These are phyloP conservation scores for Harrya chromipes DNA, from an alignment of 768 basidiomycete species.

Conservation along the genomic window DNA sequence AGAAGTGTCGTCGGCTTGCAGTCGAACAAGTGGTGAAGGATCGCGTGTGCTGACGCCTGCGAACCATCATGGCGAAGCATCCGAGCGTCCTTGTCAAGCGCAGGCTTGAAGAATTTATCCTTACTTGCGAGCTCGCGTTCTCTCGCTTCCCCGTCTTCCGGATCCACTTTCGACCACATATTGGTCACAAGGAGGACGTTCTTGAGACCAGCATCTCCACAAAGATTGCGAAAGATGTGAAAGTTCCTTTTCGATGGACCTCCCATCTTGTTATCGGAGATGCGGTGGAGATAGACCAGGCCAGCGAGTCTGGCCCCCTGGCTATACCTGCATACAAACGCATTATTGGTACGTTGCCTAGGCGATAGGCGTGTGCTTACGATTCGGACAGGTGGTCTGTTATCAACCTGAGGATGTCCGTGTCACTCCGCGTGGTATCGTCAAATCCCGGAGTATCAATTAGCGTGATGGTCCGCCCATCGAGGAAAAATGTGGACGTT, in stretches of 20 bases:
- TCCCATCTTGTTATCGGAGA: constrained; percentile 47
- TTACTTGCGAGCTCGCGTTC: constrained; percentile 43
- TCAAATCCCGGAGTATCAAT: constrained; percentile 65
- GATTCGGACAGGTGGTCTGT: constrained; percentile 32
- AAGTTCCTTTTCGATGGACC: constrained; percentile 51
- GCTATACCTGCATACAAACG: constrained; percentile 22
- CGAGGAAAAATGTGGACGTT: constrained; percentile 40
- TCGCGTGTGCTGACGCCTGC: constrained; percentile 39
- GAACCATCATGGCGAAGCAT: constrained; percentile 44
- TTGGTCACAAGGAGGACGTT: constrained; percentile 52
- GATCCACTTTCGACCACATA: constrained; percentile 47
- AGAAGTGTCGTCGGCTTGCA: constrained; percentile 41
- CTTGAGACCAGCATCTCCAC: constrained; percentile 44
- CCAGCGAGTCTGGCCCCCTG: constrained; percentile 32
- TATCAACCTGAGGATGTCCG: constrained; percentile 44
- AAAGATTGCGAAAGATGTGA: constrained; percentile 48
- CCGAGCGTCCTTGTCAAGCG: constrained; percentile 44
- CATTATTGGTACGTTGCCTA: neutral
- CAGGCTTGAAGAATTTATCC: constrained; percentile 50
- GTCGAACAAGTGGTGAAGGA: constrained; percentile 42
- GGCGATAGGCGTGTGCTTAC: constrained; percentile 17
- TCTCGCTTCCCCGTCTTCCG: constrained; percentile 35
- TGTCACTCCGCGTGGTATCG: constrained; percentile 46
- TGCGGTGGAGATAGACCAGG: constrained; percentile 52
- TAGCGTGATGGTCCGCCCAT: constrained; percentile 41